Conservation (phyloP, 23 red algal genomes). For the Agarophyton chilense region DNA sequence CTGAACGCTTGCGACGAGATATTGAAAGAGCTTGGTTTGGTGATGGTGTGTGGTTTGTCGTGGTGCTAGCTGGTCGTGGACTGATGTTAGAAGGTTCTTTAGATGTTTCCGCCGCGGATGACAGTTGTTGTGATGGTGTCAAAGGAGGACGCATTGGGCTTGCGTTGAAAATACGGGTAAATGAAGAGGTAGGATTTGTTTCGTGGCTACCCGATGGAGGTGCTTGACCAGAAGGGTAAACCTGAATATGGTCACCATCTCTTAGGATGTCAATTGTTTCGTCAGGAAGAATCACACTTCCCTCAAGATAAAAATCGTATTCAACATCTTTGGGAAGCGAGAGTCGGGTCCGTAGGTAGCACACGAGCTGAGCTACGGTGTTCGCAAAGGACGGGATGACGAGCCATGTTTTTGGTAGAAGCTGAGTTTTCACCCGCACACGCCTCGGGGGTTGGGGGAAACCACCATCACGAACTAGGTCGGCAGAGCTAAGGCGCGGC, state of each 20-base stretch:
- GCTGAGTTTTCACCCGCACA: neutral
- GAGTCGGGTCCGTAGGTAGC: slow-evolving; percentile 6
- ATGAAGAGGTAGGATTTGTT: neutral
- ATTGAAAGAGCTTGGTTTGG: neutral
- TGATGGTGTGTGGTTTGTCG: neutral
- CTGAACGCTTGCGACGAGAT: neutral
- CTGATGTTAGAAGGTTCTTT: neutral
- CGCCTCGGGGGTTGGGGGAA: slow-evolving; percentile 3
- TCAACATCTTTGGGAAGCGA: neutral
- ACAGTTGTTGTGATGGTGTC: neutral
- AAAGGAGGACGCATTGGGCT: neutral
- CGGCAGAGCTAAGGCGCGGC: neutral
- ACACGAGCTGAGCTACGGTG: neutral
- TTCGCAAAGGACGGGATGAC: neutral
- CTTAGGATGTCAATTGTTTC: slow-evolving; percentile 6
- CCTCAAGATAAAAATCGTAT: slow-evolving; percentile 18
- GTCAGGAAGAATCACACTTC: slow-evolving; percentile 1
- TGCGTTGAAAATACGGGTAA: neutral
- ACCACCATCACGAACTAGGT: neutral
- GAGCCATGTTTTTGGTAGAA: neutral
- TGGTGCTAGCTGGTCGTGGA: neutral
- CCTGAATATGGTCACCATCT: slow-evolving; percentile 18
- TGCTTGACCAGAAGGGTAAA: slow-evolving; percentile 1
- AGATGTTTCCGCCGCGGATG: neutral
- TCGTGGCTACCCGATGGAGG: neutral